Evolutionary conservation across 768 basidiomycete species (phyloP).

Genomic region (Lactarius psammicola): DNA sequence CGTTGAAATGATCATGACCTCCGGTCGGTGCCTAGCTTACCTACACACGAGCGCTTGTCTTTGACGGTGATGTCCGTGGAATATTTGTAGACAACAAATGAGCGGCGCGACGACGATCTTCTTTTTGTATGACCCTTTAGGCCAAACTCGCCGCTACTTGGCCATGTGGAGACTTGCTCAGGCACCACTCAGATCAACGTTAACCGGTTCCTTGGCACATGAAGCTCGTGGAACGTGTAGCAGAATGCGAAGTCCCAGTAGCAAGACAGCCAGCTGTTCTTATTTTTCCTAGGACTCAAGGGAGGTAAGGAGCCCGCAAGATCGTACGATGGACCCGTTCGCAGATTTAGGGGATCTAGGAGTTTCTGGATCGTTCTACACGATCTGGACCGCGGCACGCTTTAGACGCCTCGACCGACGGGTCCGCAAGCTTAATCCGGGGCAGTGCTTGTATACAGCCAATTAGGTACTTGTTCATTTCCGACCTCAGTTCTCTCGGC

Average conservation of each 20-base stretch:
- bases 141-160: not conserved
- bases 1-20: too few relatives aligned
- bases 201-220: not conserved
- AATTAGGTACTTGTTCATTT: not conserved
- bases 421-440: not conserved
- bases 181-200: not conserved
- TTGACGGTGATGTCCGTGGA: not conserved
- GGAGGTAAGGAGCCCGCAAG: not conserved
- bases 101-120: not conserved
- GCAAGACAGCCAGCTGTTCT: too few relatives aligned
- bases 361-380: constrained; percentile 2
- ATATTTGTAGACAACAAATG: not conserved
- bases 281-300: not conserved
- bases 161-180: not conserved
- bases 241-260: not conserved
- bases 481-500: not conserved
- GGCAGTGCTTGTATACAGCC: not conserved
- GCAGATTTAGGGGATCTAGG: not conserved
- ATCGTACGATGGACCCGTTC: not conserved
- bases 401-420: not conserved
- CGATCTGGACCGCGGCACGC: not conserved
- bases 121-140: not conserved
- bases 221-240: not conserved
- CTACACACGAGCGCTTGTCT: too few relatives aligned
- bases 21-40: too few relatives aligned